Evolutionary conservation across 768 basidiomycete species (phyloP), one percentile per base, ranked within the genome.

Genomic region (Leccinum boreale): DNA sequence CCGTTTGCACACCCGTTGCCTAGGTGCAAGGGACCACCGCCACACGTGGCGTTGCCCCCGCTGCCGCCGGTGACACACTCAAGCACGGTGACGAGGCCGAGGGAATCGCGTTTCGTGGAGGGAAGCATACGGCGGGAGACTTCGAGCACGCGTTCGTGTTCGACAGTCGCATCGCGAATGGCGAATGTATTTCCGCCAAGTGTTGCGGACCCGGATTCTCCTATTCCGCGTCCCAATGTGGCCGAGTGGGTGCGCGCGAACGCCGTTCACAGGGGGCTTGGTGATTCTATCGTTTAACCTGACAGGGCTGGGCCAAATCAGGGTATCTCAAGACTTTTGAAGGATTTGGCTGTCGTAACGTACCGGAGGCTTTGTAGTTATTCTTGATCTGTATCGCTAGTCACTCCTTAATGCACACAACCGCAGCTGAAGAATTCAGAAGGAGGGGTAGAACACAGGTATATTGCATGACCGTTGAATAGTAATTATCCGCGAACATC

Each of bases 181-280:
- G 56, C 60, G 1, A 60, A 60, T 1, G 59, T 71, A 19, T 82
- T 84, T 69, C 78, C 81, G 21, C 71, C 69, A 50, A 67, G 63
- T 49, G 72, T 79, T 35, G 65, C 68, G 5, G 71, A 87, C 62
- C 74, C 80, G 46, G 81, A 88, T 68, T 63, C 77, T 59, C 85
- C 85, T 6, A 81, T 87, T 51, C 81, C 83, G 9, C 75, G 78
- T 57, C 79, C 83, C 28, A 71, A 71, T 42, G 67, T 75, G 39
- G 82, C 81, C 5, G 71, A 83, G 62, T 85, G 85, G 84, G 70
- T 84, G 31, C 74, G 74, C 17, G 84, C 82, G 1, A 78, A 80
- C 57, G 71, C 62, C 23, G 58, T 67, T 26, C 64, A 70, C 28
- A 61, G 62, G 21, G 54, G 57, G 50, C n/a, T n/a, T 10, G 42